Base-by-base conservation (phyloP, 176 grass and related monocot species). In the Phoenix roebelenii region DNA sequence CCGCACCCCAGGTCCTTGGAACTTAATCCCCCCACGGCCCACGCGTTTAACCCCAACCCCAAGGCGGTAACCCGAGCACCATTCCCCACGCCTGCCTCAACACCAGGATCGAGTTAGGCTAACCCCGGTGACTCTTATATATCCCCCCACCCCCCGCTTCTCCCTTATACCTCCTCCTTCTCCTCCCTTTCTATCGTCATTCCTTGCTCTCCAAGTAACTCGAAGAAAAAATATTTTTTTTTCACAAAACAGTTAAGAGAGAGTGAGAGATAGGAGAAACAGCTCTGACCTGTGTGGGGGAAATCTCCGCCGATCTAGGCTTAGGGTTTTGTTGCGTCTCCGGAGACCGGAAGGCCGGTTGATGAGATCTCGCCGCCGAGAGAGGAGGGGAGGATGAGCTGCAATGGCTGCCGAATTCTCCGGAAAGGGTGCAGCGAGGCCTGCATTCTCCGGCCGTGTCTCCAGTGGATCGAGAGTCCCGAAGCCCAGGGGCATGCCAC, bases 401-500 rank as follows among this genome's bases (percentile, higher is more conserved):
- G 94, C 82, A 93, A 98, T 76, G 94, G 94, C 9, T 98, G 94
- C 77, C 74, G 94, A 63, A 88, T 98, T 61, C 73, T 98, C n/a
- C 73, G 94, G 18, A 98, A 98, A 70, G 94, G 94, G 3, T 98
- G 94, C 84, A 86, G 85, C 70, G 94, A 98, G 52, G 80, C 39
- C 0, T 98, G 94, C 71, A 66, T 98, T 65, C 82, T 98, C 16
- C 81, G 94, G 60, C 88, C 88, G 18, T 98, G 94, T 67, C 79
- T 98, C 6, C 85, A 79, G 79, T 89, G 88, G 94, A 86, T 98
- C 63, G 88, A 93, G 5, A 71, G 25, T 16, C 52, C 85, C 17
- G 94, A 93, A 4, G 81, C 94, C 4, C 94, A 98, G 66, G 94
- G 82, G 60, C 94, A 93, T 79, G 94, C 94, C 79, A 98, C 94